Evolutionary conservation across 306 rosid genomes (phyloP), one percentile per base, ranked within the genome.

Genomic region (Vigna trinervia): DNA sequence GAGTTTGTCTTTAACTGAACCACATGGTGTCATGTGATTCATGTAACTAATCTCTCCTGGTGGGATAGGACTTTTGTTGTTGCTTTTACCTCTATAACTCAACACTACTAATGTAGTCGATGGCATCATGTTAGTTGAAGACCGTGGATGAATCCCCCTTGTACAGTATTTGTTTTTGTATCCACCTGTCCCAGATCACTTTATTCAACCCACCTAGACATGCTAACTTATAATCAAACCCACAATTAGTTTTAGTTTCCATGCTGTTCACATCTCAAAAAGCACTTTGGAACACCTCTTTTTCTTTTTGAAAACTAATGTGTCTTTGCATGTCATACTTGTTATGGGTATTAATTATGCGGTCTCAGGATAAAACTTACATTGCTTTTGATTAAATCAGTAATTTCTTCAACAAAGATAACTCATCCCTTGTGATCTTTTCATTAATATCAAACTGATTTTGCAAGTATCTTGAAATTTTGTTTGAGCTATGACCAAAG

Each of bases 311-410:
- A 60, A 46, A 61, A 57, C 77, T 14, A 41, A 41, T 39, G 69
- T 59, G 34, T 45, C 60, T 32, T 26, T 45, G 17, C 45, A 28
- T 47, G 36, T 20, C 2, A 22, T 45, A 57, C 50, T n/a, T 46
- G 2, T 28, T 39, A 2, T 12, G 66, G 26, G 7, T 6, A 57
- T 60, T 43, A 39, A 26, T 43, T 26, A 26, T 46, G 12, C 17
- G 50, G 53, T 19, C 30, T 48, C 41, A 36, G 41, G 41, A 6
- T 36, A 36, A 36, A 36, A 6, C 41, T 34, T 34, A 5, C 3
- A 19, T 50, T 34, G 60, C 61, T 50, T 75, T 76, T 75, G 63
- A 73, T 17, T 64, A 76, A 43, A 15, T 52, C 52, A 54, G 32
- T 52, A 46, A 53, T 50, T 71, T 34, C 20, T 36, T 71, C 63